Conservation (phyloP, 2,329 filamentous ascomycete genomes). For the Aureobasidium pullulans region DNA sequence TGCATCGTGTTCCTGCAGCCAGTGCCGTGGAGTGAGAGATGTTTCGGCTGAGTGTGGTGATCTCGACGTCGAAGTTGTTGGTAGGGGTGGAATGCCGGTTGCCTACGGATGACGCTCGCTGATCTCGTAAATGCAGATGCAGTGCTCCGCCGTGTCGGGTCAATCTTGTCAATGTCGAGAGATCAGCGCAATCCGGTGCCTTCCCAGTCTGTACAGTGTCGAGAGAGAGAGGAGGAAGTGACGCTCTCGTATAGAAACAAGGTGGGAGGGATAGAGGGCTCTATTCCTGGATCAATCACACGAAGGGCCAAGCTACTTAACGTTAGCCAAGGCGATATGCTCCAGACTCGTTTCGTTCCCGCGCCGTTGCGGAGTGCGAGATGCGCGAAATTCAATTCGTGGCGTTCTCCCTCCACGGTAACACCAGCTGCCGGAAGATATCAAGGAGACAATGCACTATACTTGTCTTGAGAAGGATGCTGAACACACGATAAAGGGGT, state of each 20-base stretch:
- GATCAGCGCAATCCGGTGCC: not conserved
- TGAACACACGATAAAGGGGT: not conserved
- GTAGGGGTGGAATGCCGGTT: not conserved
- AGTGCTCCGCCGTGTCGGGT: not conserved
- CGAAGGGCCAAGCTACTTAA: not conserved
- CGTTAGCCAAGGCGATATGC: not conserved
- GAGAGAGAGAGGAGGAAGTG: not conserved
- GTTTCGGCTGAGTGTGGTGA: not conserved
- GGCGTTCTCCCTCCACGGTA: not conserved
- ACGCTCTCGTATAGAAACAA: not conserved
- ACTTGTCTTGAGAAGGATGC: not conserved
- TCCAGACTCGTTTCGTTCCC: slow-evolving; percentile 6
- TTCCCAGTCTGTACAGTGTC: not conserved
- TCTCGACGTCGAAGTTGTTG: not conserved
- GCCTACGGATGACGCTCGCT: slow-evolving; percentile 2
- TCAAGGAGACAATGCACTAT: not conserved
- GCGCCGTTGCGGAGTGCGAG: not conserved
- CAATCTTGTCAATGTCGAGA: not conserved
- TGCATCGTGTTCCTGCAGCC: not conserved
- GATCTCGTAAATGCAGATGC: not conserved
- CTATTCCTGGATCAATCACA: not conserved
- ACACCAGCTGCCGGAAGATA: not conserved
- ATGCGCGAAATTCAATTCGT: not conserved
- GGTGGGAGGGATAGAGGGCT: not conserved
- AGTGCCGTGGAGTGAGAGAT: not conserved